Percentiles rank a stretch among this genome's conserved stretches.
Evolutionary conservation across 2,329 filamentous ascomycete species (phyloP).

Genomic region (Periglandula ipomoeae): DNA sequence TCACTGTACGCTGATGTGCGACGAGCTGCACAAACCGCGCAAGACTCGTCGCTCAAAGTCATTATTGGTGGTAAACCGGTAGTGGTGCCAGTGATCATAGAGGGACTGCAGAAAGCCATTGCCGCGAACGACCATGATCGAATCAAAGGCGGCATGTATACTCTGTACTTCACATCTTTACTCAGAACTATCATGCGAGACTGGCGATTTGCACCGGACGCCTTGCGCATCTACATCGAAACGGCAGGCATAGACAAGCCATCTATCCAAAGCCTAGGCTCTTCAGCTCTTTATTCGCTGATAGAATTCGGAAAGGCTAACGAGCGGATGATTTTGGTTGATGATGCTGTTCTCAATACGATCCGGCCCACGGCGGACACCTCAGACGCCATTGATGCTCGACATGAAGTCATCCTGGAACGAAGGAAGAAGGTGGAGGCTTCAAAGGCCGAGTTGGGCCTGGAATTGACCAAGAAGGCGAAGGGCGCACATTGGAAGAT

Average conservation of each 20-base stretch:
- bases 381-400: conserved; percentile 41
- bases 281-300: conserved; percentile 72
- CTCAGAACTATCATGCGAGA: conserved; percentile 81
- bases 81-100: conserved; percentile 80
- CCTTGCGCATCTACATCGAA: conserved; percentile 83
- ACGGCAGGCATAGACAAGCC: conserved; percentile 86
- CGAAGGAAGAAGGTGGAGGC: conserved; percentile 70
- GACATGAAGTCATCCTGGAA: conserved; percentile 64
- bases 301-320: conserved; percentile 87
- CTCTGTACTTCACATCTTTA: conserved; percentile 78
- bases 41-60: conserved; percentile 87
- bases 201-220: conserved; percentile 88
- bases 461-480: conserved; percentile 71
- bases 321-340: conserved; percentile 76
- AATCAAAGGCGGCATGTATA: conserved; percentile 92
- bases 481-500: conserved; percentile 92
- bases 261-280: conserved; percentile 84
- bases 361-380: conserved; percentile 64
- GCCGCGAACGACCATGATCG: conserved; percentile 74
- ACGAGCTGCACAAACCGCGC: conserved; percentile 83
- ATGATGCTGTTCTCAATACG: conserved; percentile 58
- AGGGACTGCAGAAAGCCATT: conserved; percentile 69
- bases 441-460: conserved; percentile 70
- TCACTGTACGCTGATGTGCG: conserved; percentile 93
- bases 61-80: conserved; percentile 80